Base-by-base conservation (phyloP, 1,139 yeast species). In the Kurtzmaniella quercitrusa region DNA sequence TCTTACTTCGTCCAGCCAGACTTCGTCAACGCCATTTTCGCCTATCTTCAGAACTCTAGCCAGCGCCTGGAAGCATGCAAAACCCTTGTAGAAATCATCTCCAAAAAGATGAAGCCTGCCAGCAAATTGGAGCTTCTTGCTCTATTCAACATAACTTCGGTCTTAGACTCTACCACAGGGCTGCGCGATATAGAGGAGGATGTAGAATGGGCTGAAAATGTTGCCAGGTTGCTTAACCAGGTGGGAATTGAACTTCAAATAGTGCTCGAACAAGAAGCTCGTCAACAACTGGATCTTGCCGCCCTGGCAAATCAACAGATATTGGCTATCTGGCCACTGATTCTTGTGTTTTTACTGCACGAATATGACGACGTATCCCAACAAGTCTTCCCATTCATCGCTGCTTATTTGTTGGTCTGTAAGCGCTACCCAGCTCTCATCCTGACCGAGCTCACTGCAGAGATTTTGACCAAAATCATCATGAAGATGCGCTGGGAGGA, bases 21-120 rank as follows among this genome's bases (percentile, higher is more conserved):
- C 38, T 85, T 81, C 55, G 73, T 90, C 53, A 70, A 73, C 41
- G 62, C 79, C 41, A 75, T 94, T 38, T 82, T 83, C 53, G 79
- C 77, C 46, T 84, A 79, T 56, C 71, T 91, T 51, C 77, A 73
- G 37, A 68, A 66, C 47, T 52, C 57, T 18, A 57, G 57, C 24
- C 68, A 72, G 37, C 77, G 85, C 50, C 70, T 77, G 40, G 72
- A 80, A 15, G 83, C 95, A 39, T 83, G 94, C 44, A 77, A 75
- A 44, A 82, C 96, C 10, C 72, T 94, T 43, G 74, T 79, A 42
- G 98, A 90, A 56, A 85, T 93, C 42, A 74, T 93, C 43, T 77
- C 89, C 52, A 94, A 94, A 60, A 94, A 94, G 58, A 94, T 94
- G 99, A 80, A 85, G 52, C 85, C 96, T 0, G 70, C 74, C n/a